Evolutionary conservation across 192 early-diverging fungal genomes (phyloP).

Genomic region (Radiomyces spectabilis): DNA sequence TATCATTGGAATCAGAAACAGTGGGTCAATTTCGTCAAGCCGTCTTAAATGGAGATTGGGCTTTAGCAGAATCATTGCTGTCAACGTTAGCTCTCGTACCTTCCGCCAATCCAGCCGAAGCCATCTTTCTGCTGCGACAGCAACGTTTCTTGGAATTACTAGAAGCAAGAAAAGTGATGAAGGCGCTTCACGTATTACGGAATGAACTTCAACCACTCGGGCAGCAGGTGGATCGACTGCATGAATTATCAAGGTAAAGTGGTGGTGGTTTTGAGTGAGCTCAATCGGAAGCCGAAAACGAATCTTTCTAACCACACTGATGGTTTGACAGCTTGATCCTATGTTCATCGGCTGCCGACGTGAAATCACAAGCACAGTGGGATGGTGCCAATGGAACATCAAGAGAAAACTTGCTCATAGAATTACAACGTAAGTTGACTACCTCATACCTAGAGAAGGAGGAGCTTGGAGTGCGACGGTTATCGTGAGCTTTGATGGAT

Average conservation of each 20-base stretch:
- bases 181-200: constrained; percentile 71
- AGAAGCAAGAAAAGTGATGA: constrained; percentile 57
- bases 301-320: not conserved
- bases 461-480: not conserved
- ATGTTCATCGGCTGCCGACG: constrained; percentile 56
- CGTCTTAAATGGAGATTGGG: constrained; percentile 78
- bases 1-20: constrained; percentile 61
- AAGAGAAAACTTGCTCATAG: constrained; percentile 48
- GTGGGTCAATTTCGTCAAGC: constrained; percentile 63
- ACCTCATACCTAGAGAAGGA: no score
- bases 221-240: constrained; percentile 59
- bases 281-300: not conserved
- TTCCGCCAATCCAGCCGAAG: constrained; percentile 10
- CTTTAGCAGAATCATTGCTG: constrained; percentile 51
- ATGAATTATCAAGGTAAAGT: constrained; percentile 65
- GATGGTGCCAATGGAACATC: constrained; percentile 70
- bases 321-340: constrained; percentile 53
- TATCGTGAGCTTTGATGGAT: not conserved
- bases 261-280: not conserved
- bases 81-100: constrained; percentile 24
- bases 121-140: constrained; percentile 69
- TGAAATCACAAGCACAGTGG: constrained; percentile 67
- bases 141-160: constrained; percentile 92
- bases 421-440: constrained; percentile 47
- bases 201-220: constrained; percentile 73